Base-by-base conservation (phyloP, 768 basidiomycete genomes). In the Kwoniella heveanensis region DNA sequence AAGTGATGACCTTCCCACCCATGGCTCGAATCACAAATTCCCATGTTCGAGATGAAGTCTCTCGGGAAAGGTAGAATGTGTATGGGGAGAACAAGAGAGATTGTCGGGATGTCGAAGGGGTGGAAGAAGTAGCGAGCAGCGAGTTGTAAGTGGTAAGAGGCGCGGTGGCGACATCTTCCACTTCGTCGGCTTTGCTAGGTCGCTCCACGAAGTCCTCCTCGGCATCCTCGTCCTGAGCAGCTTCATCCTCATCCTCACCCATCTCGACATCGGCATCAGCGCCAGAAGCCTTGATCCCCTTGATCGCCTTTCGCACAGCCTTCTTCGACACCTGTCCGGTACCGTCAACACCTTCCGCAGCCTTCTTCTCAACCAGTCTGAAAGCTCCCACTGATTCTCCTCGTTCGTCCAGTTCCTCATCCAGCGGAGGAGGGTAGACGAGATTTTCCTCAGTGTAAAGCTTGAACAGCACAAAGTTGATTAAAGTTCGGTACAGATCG, bases 391-490 rank as follows among this genome's bases (percentile, higher is more conserved):
- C 85, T 7, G 92, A 92, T 19, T 92, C 93, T n/a, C 81, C 82
- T 15, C 85, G 90, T 74, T 94, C 94, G 71, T 95, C 91, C 74
- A 90, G 90, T 68, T 84, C 85, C 30, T 80, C 72, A 76, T 99
- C 93, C 64, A 96, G 77, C 13, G 91, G 90, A 0, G 96, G 95
- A n/a, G 96, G 96, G 76, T 99, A 99, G 26, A 92, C 87, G 52
- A 98, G 84, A 66, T 90, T 90, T 37, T 85, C 85, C 76, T 97
- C 93, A n/a, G 90, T 88, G 82, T 92, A 99, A n/a, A 99, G 86
- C 82, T 95, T 96, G 86, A 92, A 99, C 77, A 96, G 87, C 22
- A 92, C 89, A 76, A 99, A 99, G 6, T 91, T 92, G 27, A 98
- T 87, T 9, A 97, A 82, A 1, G 95, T 98, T 81, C 98, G 93